Conservation (phyloP, 2,329 filamentous ascomycete genomes). For the Ophiocordyceps polyrhachis-furcata region DNA sequence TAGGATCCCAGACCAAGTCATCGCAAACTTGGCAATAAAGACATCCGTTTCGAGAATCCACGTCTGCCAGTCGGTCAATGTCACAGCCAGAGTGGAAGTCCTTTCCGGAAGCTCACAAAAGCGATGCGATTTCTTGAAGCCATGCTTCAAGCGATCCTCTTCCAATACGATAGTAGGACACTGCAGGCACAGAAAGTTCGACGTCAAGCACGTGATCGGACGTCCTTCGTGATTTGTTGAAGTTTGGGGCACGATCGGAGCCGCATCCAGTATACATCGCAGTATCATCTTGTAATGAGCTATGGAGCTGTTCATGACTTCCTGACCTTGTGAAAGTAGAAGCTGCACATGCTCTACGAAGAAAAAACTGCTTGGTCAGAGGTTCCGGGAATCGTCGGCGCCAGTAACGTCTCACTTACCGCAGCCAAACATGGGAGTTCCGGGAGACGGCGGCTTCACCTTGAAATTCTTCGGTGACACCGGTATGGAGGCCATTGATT, state of each 20-base stretch:
- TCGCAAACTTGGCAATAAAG: slow-evolving; percentile 69
- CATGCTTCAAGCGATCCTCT: slow-evolving; percentile 48
- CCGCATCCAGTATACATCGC: slow-evolving; percentile 49
- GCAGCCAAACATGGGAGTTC: slow-evolving; percentile 43
- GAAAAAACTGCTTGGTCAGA: slow-evolving; percentile 5
- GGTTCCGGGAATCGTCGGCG: not conserved
- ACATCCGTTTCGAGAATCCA: slow-evolving; percentile 57
- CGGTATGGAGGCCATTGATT: slow-evolving; percentile 30
- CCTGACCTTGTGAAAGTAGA: slow-evolving; percentile 41
- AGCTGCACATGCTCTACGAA: slow-evolving; percentile 50
- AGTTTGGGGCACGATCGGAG: slow-evolving; percentile 45
- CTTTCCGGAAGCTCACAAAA: slow-evolving; percentile 40
- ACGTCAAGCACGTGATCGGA: slow-evolving; percentile 41
- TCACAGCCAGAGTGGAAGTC: not conserved
- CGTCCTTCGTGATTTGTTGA: slow-evolving; percentile 37
- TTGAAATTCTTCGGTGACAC: slow-evolving; percentile 37
- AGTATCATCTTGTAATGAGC: slow-evolving; percentile 55
- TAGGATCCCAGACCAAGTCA: slow-evolving; percentile 69
- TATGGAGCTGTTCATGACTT: slow-evolving; percentile 49
- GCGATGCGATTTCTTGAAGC: slow-evolving; percentile 48
- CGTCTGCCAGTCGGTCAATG: slow-evolving; percentile 31
- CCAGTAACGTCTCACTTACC: slow-evolving; percentile 23
- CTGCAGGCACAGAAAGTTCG: slow-evolving; percentile 55
- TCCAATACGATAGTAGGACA: slow-evolving; percentile 51
- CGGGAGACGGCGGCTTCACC: slow-evolving; percentile 39